Base-by-base conservation (phyloP, 2,329 filamentous ascomycete species). In the Penicillium concentricum region DNA sequence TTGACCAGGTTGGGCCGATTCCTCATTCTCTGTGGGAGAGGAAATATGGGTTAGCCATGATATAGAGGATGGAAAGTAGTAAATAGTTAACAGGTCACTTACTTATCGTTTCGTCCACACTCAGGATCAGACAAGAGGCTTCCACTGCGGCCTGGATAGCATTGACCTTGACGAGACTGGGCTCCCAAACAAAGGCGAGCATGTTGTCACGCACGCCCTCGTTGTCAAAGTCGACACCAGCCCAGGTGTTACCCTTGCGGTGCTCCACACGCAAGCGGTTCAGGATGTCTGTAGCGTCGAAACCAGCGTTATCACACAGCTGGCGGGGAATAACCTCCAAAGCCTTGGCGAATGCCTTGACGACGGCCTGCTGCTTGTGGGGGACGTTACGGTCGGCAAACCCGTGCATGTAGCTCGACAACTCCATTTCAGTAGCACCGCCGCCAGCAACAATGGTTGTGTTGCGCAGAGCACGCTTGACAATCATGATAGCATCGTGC, bases 401-500 rank as follows among this genome's bases (percentile, higher is more conserved):
- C 67, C 85, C 84, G 81, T 97, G 92, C 62, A 99, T 85, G 78
- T 96, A 95, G 38, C 92, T 89, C 7, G 92, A 97, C 51, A 97
- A 78, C 76, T 97, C 94, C 93, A 99, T 97, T 82, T 99, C 94
- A 69, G 84, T 87, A 18, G 94, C 93, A 73, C 94, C 94, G 68
- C 94, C 94, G 68, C 94, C 94, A 44, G 92, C 94, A 26, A 99
- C 94, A 64, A 99, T 96, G 72, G 86, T 90, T 72, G 88, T 88
- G 82, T 97, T 96, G 81, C 91, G 91, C 77, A 97, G 91, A 28
- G 94, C 91, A 60, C 95, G 92, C 86, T 97, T 97, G 72, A 99
- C 94, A 70, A 99, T 96, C 94, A 99, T 99, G 78, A 99, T 97
- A 67, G 94, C 94, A 71, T 99, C 94, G 82, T 99, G 94, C 65